phyloP scores from a whole-genome alignment of 2,329 filamentous ascomycete genomes.

The Arachnomyces sp. region DNA sequence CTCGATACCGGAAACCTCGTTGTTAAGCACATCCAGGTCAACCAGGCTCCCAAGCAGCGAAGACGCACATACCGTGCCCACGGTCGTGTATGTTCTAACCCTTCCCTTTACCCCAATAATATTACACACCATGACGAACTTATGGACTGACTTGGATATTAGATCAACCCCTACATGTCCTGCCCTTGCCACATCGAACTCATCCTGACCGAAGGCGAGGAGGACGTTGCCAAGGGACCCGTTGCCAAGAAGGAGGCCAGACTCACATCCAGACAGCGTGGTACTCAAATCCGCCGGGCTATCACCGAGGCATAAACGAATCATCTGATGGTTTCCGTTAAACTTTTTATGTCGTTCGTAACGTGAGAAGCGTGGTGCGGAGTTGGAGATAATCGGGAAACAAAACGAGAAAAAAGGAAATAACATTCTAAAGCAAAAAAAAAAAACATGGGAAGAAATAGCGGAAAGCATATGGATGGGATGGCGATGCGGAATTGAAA shows the following conservation, averaged over 20 bases:
- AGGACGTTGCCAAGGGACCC: slow-evolving; percentile 87
- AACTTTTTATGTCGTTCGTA: neutral
- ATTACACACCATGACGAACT: neutral
- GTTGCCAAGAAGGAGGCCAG: slow-evolving; percentile 57
- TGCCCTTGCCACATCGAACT: slow-evolving; percentile 99
- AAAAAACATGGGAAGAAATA: too few species aligned
- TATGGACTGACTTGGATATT: slow-evolving; percentile 22
- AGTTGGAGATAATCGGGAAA: too few species aligned
- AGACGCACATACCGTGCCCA: slow-evolving; percentile 99
- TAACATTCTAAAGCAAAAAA: too few species aligned
- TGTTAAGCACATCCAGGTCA: slow-evolving; percentile 99
- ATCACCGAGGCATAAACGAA: slow-evolving; percentile 49
- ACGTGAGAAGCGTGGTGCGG: neutral
- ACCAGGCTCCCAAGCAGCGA: slow-evolving; percentile 99
- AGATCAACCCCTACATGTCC: slow-evolving; percentile 99
- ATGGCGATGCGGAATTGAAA: too few species aligned
- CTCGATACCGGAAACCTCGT: slow-evolving; percentile 95
- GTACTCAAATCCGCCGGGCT: slow-evolving; percentile 54
- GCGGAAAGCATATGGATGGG: too few species aligned
- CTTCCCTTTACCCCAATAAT: neutral
- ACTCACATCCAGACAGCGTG: slow-evolving; percentile 89
- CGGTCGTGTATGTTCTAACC: slow-evolving; percentile 77
- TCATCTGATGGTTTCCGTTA: slow-evolving; percentile 14
- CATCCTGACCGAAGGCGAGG: slow-evolving; percentile 96
- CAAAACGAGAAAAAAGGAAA: too few species aligned